Base-by-base conservation (phyloP, 148 eudicot genomes). In the Diospyros lotus region DNA sequence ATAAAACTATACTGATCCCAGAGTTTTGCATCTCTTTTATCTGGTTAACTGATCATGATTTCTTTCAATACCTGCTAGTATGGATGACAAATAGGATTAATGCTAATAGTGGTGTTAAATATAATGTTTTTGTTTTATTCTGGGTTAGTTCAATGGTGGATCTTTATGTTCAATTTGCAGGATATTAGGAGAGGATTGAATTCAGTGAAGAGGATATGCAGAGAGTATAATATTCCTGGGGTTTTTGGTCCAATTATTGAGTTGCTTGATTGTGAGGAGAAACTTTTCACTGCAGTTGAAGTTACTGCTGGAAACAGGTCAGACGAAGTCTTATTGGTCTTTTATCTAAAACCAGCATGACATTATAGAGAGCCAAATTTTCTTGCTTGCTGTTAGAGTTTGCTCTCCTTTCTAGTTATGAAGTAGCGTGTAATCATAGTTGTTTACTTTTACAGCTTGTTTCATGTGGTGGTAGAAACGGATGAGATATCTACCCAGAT, bases 261-360 rank as follows among this genome's bases (percentile, higher is more conserved):
- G 82, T 83, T 96, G 86, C 87, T 96, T 43, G 95, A 96, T 12
- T 96, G 99, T 82, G 99, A 93, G 56, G 94, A 89, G 58, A 89
- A 86, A 73, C 93, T 90, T 82, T 91, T 96, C 83, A 93, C 99
- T 68, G 99, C 98, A 14, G 99, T 96, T 73, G 99, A 96, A 91
- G 99, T 96, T 73, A 96, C 99, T 54, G 99, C 97, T 89, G 99
- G 98, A 79, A 96, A 93, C 84, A 93, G 99, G 99, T 89, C 64
- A 53, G 52, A 5, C 18, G 56, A 9, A 75, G 40, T 66, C 38
- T 69, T 9, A 11, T 41, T 66, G 64, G 15, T 65, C 4, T 62
- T 1, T 48, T 60, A n/a, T 46, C 55, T 45, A 59, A 59, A 46
- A 58, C n/a, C 54, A 59, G 75, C 42, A 18, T 60, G 44, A 10